phyloP scores from a whole-genome alignment of 345 rosid genomes.

The Ricinus communis region DNA sequence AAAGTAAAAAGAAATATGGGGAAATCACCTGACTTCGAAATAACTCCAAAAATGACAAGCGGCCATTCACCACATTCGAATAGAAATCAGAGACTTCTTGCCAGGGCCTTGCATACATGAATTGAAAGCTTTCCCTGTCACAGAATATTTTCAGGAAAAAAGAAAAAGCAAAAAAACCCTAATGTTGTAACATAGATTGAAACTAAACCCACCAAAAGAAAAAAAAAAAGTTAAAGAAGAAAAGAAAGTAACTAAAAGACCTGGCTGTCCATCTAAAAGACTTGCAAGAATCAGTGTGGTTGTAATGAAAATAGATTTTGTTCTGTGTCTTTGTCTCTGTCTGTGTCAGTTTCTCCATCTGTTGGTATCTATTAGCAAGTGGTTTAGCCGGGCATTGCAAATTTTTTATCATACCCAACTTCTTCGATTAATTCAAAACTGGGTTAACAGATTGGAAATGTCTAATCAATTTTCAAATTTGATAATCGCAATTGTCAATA shows the following conservation, averaged over 20 bases:
- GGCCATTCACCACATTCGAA: constrained; percentile 51
- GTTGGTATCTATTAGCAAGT: too few relatives aligned
- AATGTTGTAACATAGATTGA: too few relatives aligned
- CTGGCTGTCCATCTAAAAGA: constrained; percentile 77
- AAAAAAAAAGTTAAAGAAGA: background rate
- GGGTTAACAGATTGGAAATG: too few relatives aligned
- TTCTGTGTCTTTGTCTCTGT: background rate
- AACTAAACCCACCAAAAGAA: background rate
- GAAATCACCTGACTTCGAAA: constrained; percentile 48
- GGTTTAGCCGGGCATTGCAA: too few relatives aligned
- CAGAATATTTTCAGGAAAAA: background rate
- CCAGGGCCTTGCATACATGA: constrained; percentile 83
- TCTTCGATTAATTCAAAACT: too few relatives aligned
- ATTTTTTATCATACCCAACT: too few relatives aligned
- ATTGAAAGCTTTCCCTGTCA: constrained; percentile 60
- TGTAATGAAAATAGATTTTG: constrained; percentile 56
- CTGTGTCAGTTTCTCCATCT: background rate
- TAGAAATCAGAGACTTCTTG: constrained; percentile 60
- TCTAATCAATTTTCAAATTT: too few relatives aligned
- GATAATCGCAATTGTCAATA: too few relatives aligned
- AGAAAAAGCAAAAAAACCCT: too few relatives aligned
- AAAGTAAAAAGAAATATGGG: too few relatives aligned
- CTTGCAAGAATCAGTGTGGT: constrained; percentile 71
- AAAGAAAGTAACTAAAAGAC: too few relatives aligned
- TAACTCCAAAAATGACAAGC: constrained; percentile 40